Evolutionary conservation across 192 early-diverging fungal species (phyloP).

Genomic region (Backusella morwellensis): DNA sequence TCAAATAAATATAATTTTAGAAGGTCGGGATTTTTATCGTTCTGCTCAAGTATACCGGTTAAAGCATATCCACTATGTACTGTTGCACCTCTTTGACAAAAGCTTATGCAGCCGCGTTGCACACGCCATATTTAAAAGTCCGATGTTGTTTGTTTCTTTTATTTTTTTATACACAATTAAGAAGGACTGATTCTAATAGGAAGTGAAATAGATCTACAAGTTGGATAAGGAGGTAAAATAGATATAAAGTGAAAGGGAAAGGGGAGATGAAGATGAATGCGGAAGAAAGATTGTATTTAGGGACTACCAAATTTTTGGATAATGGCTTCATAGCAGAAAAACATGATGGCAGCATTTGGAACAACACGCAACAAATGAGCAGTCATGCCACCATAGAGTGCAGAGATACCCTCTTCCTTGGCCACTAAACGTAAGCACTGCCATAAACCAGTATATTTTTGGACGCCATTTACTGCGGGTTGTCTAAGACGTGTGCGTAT

Average conservation of each 20-base stretch:
- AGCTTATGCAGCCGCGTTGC: neutral
- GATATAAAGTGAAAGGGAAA: neutral
- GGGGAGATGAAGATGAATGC: neutral
- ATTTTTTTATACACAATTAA: neutral
- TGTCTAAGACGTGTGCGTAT: conserved; percentile 87
- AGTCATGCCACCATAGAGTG: conserved; percentile 92
- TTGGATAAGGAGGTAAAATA: neutral
- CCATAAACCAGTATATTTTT: conserved; percentile 77
- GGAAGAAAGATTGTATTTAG: neutral
- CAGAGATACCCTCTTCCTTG: conserved; percentile 78
- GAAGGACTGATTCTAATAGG: neutral
- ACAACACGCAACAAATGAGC: conserved; percentile 93
- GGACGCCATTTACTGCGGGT: conserved; percentile 62
- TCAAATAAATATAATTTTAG: neutral
- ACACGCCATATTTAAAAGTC: neutral
- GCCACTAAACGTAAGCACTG: conserved; percentile 59
- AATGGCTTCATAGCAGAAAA: conserved; percentile 80
- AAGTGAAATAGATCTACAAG: neutral
- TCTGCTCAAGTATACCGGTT: neutral
- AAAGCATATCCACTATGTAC: neutral
- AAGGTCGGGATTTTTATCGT: neutral
- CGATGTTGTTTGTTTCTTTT: neutral
- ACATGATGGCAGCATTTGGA: conserved; percentile 95
- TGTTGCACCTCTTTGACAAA: neutral
- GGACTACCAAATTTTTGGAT: conserved; percentile 46